A percentile compares a stretch with the other conserved stretches of the same genome.
Conservation (phyloP, 257 asterid species). For the Solanum microdontum region DNA sequence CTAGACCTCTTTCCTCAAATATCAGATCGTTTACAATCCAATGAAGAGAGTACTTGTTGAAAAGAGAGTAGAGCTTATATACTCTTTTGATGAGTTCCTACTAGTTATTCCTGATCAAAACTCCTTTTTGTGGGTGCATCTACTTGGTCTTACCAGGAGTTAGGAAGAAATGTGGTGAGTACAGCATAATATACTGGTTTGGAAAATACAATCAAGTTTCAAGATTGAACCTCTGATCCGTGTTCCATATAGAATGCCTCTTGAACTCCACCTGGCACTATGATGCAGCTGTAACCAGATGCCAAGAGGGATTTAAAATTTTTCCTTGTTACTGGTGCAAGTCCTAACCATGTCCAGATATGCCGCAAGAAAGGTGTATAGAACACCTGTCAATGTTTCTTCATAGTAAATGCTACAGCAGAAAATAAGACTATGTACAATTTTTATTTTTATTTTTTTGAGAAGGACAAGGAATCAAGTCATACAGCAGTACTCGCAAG, state of each 20-base stretch:
- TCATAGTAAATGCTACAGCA: conserved; percentile 1
- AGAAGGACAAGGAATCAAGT: background rate
- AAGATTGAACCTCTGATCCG: conserved; percentile 61
- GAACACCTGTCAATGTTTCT: conserved; percentile 51
- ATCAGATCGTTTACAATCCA: background rate
- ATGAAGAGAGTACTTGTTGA: background rate
- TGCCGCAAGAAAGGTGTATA: conserved; percentile 91
- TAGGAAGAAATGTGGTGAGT: background rate
- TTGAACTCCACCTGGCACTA: conserved; percentile 93
- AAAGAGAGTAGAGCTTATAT: background rate
- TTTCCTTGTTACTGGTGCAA: conserved; percentile 67
- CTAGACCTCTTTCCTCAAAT: background rate
- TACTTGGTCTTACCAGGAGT: background rate
- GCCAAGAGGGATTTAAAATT: conserved; percentile 52
- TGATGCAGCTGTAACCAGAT: conserved; percentile 77
- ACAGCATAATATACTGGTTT: background rate
- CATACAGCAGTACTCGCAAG: conserved; percentile 96
- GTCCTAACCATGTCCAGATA: conserved; percentile 94
- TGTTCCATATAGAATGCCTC: conserved; percentile 79
- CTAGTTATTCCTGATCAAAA: background rate
- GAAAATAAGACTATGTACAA: background rate
- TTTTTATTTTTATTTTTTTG: no score
- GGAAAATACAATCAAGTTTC: background rate
- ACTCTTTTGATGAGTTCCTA: background rate
- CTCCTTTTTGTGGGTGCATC: background rate